Evolutionary conservation across 768 basidiomycete genomes (phyloP), one percentile per base, ranked within the genome.

Genomic region (Termitomyces sp.): DNA sequence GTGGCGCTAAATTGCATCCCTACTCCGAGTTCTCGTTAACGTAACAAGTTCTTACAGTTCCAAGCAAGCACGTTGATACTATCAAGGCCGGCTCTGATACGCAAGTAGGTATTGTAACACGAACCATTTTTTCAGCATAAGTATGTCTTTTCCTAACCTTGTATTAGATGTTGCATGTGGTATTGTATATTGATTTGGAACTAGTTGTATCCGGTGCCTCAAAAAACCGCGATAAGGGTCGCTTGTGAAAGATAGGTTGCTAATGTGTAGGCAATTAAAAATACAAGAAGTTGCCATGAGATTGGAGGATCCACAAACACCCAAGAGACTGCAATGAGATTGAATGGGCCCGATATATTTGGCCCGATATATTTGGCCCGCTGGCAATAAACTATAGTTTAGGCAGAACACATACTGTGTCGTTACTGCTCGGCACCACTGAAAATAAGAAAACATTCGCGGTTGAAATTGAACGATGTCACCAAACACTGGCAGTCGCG

Each of bases 401-500:
- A n/a, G n/a, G n/a, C n/a, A n/a, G n/a, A n/a, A n/a, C n/a, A n/a
- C n/a, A n/a, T n/a, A n/a, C n/a, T n/a, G n/a, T n/a, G n/a, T n/a
- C n/a, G n/a, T n/a, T n/a, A n/a, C n/a, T n/a, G n/a, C n/a, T n/a
- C n/a, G n/a, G n/a, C n/a, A n/a, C n/a, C n/a, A n/a, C n/a, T n/a
- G n/a, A n/a, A n/a, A n/a, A n/a, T n/a, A n/a, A n/a, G n/a, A 10
- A n/a, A 22, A 16, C 38, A 31, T 16, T 23, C 7, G 22, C 15
- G 29, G 33, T 27, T 47, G 45, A 0, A 31, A 38, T 42, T 23
- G 11, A n/a, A 35, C 5, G 50, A n/a, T 44, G 35, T 43, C 45
- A 48, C 56, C 58, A 60, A 62, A 58, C 31, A 60, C 27, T 9
- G 29, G 29, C 25, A 38, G 20, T 48, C 39, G 22, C 40, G 44